Conservation (phyloP, 495 filamentous ascomycete genomes). For the Neurospora hispaniola region DNA sequence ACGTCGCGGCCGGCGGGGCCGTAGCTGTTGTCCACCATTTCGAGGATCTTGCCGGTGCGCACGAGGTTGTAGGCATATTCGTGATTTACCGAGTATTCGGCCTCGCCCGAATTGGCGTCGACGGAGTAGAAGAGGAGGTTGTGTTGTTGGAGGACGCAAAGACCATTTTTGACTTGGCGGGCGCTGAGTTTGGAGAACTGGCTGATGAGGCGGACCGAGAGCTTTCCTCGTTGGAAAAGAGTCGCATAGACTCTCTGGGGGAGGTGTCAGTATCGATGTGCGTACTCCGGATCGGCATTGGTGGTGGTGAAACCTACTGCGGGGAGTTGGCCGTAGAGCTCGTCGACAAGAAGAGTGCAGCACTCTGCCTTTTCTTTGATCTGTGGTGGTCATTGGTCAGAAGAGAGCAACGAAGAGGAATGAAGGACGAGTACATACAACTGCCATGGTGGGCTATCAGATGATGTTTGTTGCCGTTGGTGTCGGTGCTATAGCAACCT, state of each 20-base stretch:
- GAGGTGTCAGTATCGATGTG: not conserved
- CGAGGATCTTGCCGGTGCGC: slow-evolving; percentile 72
- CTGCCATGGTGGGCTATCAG: not conserved
- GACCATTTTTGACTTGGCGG: slow-evolving; percentile 61
- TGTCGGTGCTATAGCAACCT: slow-evolving; percentile 2
- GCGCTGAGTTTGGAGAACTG: slow-evolving; percentile 56
- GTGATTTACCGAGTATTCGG: slow-evolving; percentile 72
- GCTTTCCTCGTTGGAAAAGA: slow-evolving; percentile 66
- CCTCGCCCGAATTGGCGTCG: slow-evolving; percentile 48
- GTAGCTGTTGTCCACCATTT: slow-evolving; percentile 57
- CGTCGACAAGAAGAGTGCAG: slow-evolving; percentile 76
- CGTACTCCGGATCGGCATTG: not conserved
- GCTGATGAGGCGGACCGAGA: slow-evolving; percentile 54
- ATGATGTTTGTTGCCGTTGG: not conserved
- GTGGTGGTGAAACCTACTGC: slow-evolving; percentile 50
- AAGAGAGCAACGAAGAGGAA: not conserved
- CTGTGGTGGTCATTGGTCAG: slow-evolving; percentile 12
- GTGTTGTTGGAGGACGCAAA: slow-evolving; percentile 78
- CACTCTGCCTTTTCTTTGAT: slow-evolving; percentile 64
- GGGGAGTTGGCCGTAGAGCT: slow-evolving; percentile 79
- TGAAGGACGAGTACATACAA: not conserved
- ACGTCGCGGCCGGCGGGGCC: slow-evolving; percentile 60
- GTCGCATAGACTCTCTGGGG: slow-evolving; percentile 64
- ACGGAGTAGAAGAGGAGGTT: slow-evolving; percentile 71
- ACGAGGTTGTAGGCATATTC: slow-evolving; percentile 66